Conservation (phyloP, 495 filamentous ascomycete genomes). For the Aspergillus coremiiformis region DNA sequence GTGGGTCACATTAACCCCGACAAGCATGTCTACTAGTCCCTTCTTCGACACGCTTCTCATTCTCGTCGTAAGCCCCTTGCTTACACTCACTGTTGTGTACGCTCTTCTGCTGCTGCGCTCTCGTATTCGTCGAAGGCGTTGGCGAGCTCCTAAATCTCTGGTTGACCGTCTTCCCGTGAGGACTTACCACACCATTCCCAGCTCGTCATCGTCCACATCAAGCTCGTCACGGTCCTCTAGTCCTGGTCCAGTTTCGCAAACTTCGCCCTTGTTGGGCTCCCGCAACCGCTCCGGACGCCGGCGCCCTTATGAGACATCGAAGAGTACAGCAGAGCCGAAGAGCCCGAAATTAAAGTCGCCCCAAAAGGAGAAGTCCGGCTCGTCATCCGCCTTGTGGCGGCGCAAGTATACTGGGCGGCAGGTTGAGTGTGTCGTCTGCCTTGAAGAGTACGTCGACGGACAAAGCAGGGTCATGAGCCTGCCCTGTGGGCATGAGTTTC, state of each 20-base stretch:
- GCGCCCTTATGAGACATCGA: conserved; percentile 59
- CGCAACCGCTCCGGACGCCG: conserved; percentile 32
- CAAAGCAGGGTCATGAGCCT: conserved; percentile 94
- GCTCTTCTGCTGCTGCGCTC: conserved; percentile 80
- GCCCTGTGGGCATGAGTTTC: conserved; percentile 98
- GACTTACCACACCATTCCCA: conserved; percentile 85
- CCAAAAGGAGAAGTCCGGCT: conserved; percentile 42
- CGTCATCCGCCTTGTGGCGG: conserved; percentile 51
- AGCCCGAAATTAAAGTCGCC: conserved; percentile 30
- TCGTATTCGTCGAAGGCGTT: conserved; percentile 79
- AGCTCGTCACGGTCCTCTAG: conserved; percentile 47
- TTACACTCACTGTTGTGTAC: conserved; percentile 91
- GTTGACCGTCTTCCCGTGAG: conserved; percentile 92
- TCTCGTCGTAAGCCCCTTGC: conserved; percentile 81
- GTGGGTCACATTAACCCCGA: conserved; percentile 92
- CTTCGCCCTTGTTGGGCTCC: conserved; percentile 60
- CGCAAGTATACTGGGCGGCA: conserved; percentile 81
- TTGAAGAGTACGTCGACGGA: conserved; percentile 95
- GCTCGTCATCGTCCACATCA: conserved; percentile 47
- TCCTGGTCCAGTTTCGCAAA: conserved; percentile 53
- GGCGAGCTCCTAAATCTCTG: conserved; percentile 93
- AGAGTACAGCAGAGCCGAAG: conserved; percentile 35
- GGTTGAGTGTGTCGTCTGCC: conserved; percentile 92
- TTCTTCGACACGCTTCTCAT: conserved; percentile 96
- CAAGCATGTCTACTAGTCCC: conserved; percentile 81